Evolutionary conservation across 768 basidiomycete species (phyloP).

Genomic region (Trametes sanguinea): DNA sequence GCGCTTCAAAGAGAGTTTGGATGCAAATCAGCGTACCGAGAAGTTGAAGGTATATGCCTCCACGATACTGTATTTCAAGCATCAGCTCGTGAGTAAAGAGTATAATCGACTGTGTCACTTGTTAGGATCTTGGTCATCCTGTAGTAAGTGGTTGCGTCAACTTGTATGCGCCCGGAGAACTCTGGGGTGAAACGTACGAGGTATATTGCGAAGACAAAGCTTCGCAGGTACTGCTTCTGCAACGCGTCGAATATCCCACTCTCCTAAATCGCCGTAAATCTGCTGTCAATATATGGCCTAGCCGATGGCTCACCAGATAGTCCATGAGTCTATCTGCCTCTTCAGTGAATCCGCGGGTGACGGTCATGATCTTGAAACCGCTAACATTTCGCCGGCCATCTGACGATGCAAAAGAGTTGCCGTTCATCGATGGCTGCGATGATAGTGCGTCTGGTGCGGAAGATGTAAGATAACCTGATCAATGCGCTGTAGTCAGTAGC

Average conservation of each 20-base stretch:
- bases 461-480: constrained; percentile 56
- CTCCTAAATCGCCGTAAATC: constrained; percentile 50
- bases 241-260: constrained; percentile 85
- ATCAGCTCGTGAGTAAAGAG: not conserved
- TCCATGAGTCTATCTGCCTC: constrained; percentile 84
- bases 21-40: constrained; percentile 44
- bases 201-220: constrained; percentile 85
- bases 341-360: constrained; percentile 75
- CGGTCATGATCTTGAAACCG: constrained; percentile 70
- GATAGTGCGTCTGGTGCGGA: constrained; percentile 36
- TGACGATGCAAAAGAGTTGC: constrained; percentile 41
- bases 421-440: constrained; percentile 33
- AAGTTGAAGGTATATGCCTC: constrained; percentile 92
- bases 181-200: constrained; percentile 49
- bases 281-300: no score
- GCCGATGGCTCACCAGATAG: constrained; percentile 57
- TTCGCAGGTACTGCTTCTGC: constrained; percentile 80
- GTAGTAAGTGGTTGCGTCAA: constrained; percentile 15
- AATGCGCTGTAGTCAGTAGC: not conserved
- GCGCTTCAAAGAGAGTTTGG: not conserved
- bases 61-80: constrained; percentile 56
- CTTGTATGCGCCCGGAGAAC: not conserved
- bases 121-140: constrained; percentile 85
- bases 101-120: constrained; percentile 56
- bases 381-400: constrained; percentile 48